Conservation (phyloP, 306 rosid species). For the Lathyrus aphaca region DNA sequence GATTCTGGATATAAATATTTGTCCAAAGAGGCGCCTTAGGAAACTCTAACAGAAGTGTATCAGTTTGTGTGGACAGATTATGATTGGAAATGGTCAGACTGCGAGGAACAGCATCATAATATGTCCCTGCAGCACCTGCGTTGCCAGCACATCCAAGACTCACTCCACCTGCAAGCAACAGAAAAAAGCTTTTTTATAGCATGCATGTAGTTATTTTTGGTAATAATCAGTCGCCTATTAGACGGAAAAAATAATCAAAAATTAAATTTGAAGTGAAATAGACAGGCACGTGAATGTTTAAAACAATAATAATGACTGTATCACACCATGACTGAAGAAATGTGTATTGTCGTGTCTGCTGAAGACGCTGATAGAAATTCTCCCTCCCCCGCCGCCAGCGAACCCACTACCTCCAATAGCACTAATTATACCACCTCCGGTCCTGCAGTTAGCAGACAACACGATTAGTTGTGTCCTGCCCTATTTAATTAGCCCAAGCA, state of each 20-base stretch:
- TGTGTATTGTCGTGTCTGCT: conserved; percentile 75
- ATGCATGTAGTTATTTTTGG: conserved; percentile 19
- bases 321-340: conserved; percentile 79
- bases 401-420: conserved; percentile 89
- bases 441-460: conserved; percentile 70
- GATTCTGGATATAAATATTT: conserved; percentile 79
- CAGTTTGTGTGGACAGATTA: conserved; percentile 83
- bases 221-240: conserved; percentile 26
- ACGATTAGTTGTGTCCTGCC: conserved; percentile 41
- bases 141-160: conserved; percentile 91
- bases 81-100: conserved; percentile 77
- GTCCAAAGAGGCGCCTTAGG: conserved; percentile 97
- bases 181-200: conserved; percentile 28
- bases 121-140: conserved; percentile 95
- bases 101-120: conserved; percentile 92
- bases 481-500: conserved; percentile 41
- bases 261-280: conserved; percentile 6
- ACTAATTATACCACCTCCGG: conserved; percentile 83
- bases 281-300: conserved; percentile 26
- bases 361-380: conserved; percentile 77
- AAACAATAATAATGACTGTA: conserved; percentile 29
- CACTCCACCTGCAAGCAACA: conserved; percentile 67
- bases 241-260: conserved; percentile 16
- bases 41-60: conserved; percentile 87
- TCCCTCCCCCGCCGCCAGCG: conserved; percentile 99